phyloP scores from a whole-genome alignment of 768 basidiomycete species.

The Pisolithus albus region DNA sequence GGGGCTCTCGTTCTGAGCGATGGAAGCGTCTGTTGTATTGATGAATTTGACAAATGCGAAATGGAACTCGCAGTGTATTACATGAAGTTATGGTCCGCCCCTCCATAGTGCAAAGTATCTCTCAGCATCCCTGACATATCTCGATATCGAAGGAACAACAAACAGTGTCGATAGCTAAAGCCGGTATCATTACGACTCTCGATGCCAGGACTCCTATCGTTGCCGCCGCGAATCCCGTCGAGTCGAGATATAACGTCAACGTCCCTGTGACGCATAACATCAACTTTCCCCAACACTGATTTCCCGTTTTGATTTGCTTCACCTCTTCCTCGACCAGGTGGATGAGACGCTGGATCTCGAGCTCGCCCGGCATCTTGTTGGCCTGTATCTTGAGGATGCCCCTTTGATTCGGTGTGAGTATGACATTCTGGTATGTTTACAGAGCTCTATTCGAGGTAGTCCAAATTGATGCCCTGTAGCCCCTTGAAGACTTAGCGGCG shows the following conservation, averaged over 20 bases:
- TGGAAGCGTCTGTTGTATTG: constrained; percentile 97
- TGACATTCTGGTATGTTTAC: constrained; percentile 61
- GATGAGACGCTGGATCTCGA: constrained; percentile 82
- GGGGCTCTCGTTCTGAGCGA: constrained; percentile 93
- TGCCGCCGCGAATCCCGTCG: constrained; percentile 95
- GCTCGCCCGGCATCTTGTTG: constrained; percentile 88
- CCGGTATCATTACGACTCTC: constrained; percentile 96
- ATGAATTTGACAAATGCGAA: constrained; percentile 99
- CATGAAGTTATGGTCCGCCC: constrained; percentile 94
- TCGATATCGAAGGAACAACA: constrained; percentile 80
- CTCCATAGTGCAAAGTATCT: neutral
- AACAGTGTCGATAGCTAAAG: constrained; percentile 99
- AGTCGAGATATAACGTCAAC: constrained; percentile 89
- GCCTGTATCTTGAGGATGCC: constrained; percentile 87
- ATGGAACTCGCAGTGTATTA: constrained; percentile 92
- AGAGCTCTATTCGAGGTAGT: neutral
- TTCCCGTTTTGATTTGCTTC: constrained; percentile 94
- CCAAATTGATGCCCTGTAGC: constrained; percentile 40
- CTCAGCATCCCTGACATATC: neutral
- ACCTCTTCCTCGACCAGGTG: constrained; percentile 91
- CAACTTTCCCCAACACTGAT: constrained; percentile 97
- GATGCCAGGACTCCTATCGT: constrained; percentile 98
- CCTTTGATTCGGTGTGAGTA: constrained; percentile 51
- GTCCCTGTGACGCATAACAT: constrained; percentile 93
- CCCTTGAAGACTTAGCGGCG: constrained; percentile 82